These are phyloP conservation scores for Phlebopus sp. DNA, from an alignment of 1,284 basidiomycete genomes.

Conservation along the genomic window DNA sequence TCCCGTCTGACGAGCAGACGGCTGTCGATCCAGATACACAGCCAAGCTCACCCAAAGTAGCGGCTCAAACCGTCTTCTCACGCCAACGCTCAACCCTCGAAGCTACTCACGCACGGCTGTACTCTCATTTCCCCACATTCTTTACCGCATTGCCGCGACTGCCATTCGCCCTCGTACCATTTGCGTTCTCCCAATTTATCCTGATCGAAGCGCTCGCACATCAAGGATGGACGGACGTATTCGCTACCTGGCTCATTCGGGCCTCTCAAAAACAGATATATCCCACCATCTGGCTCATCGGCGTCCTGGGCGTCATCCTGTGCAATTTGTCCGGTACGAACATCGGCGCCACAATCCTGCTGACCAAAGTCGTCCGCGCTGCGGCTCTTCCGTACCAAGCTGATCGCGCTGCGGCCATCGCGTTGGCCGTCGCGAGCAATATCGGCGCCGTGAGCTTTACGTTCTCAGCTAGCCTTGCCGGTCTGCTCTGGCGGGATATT, in stretches of 20 bases:
- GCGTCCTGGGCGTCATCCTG: conserved; percentile 65
- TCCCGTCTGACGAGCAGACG: conserved; percentile 6
- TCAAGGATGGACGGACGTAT: conserved; percentile 91
- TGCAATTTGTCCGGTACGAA: conserved; percentile 94
- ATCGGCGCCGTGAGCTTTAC: conserved; percentile 92
- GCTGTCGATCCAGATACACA: neutral
- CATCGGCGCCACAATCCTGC: conserved; percentile 93
- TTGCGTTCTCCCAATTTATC: conserved; percentile 95
- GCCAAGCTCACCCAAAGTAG: neutral
- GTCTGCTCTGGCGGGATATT: conserved; percentile 84
- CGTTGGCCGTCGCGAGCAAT: conserved; percentile 83
- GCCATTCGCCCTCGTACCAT: conserved; percentile 83
- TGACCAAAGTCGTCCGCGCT: conserved; percentile 53
- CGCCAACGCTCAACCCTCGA: conserved; percentile 21
- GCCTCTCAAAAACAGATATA: conserved; percentile 46
- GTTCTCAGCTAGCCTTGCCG: conserved; percentile 88
- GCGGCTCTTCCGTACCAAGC: conserved; percentile 21
- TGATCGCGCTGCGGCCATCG: conserved; percentile 45
- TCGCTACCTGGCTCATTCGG: conserved; percentile 68
- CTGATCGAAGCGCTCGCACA: conserved; percentile 83
- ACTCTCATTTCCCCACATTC: conserved; percentile 69
- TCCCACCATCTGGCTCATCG: conserved; percentile 54
- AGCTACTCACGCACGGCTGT: conserved; percentile 23
- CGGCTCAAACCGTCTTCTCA: conserved; percentile 11
- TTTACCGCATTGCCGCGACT: conserved; percentile 67